These are phyloP conservation scores for Chaetoscypha palmicola DNA, from an alignment of 2,329 filamentous ascomycete genomes.

Conservation along the genomic window DNA sequence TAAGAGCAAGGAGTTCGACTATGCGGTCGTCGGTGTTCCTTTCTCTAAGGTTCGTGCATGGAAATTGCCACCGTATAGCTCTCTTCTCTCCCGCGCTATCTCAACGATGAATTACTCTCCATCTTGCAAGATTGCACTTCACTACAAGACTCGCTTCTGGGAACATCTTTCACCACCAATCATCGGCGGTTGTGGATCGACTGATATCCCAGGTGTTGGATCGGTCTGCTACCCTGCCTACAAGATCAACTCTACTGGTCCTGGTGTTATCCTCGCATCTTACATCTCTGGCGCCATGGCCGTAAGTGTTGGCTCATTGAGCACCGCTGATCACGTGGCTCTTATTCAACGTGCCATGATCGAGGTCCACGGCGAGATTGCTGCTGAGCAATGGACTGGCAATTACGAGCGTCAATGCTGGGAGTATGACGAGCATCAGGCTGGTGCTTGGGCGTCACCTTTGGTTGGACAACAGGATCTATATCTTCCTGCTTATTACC, in stretches of 20 bases:
- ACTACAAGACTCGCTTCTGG: slow-evolving; percentile 60
- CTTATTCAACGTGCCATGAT: slow-evolving; percentile 59
- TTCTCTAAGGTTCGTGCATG: slow-evolving; percentile 28
- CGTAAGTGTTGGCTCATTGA: slow-evolving; percentile 37
- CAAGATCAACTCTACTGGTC: slow-evolving; percentile 55
- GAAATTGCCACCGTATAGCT: slow-evolving; percentile 29
- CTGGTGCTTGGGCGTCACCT: slow-evolving; percentile 56
- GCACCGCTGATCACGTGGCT: slow-evolving; percentile 54
- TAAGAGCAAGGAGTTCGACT: slow-evolving; percentile 20
- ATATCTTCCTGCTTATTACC: slow-evolving; percentile 66
- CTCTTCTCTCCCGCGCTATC: slow-evolving; percentile 42
- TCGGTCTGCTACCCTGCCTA: slow-evolving; percentile 62
- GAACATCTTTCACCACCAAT: slow-evolving; percentile 31
- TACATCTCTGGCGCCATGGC: slow-evolving; percentile 45
- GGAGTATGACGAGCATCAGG: slow-evolving; percentile 53
- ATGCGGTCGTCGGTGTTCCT: slow-evolving; percentile 20
- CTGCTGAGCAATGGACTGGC: slow-evolving; percentile 56
- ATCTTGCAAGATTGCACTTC: slow-evolving; percentile 55
- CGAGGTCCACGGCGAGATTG: slow-evolving; percentile 57
- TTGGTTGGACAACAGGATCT: slow-evolving; percentile 58
- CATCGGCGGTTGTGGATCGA: slow-evolving; percentile 43
- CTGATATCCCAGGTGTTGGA: slow-evolving; percentile 55
- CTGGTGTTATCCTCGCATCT: slow-evolving; percentile 53
- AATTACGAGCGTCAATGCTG: slow-evolving; percentile 60
- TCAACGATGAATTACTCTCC: slow-evolving; percentile 37